phyloP scores from a whole-genome alignment of 2,329 filamentous ascomycete genomes.

The Fusarium tricinctum region DNA sequence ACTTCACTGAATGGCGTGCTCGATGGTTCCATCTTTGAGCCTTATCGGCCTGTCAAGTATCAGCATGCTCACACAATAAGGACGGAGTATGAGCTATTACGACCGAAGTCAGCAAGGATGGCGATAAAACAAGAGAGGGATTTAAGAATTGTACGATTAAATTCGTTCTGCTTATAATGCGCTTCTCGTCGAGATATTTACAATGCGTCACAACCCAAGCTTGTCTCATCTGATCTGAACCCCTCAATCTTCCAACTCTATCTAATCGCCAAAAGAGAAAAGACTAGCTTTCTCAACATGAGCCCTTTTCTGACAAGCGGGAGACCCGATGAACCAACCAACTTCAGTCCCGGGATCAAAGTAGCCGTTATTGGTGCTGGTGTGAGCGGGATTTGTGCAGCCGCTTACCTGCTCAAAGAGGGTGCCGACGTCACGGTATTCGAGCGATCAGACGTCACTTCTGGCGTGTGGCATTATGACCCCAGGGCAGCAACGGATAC shows the following conservation, averaged over 20 bases:
- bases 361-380: constrained; percentile 59
- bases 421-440: constrained; percentile 57
- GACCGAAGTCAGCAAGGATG: background rate
- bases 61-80: constrained; percentile 28
- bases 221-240: no score
- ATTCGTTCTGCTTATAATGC: constrained; percentile 5
- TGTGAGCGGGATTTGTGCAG: constrained; percentile 57
- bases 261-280: no score
- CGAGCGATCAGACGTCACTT: constrained; percentile 53
- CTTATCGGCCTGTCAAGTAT: constrained; percentile 22
- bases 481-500: constrained; percentile 49
- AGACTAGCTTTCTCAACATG: constrained; percentile 9
- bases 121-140: background rate
- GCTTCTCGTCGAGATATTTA: no score
- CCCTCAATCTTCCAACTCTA: no score
- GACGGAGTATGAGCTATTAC: constrained; percentile 10
- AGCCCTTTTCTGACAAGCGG: constrained; percentile 32
- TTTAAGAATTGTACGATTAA: constrained; percentile 16
- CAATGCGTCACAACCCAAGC: background rate
- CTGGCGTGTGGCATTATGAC: constrained; percentile 59
- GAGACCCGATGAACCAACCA: background rate
- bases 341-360: constrained; percentile 28
- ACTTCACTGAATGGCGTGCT: constrained; percentile 43
- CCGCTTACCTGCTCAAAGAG: constrained; percentile 55
- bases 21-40: constrained; percentile 14